Conservation (phyloP, 2,329 filamentous ascomycete species). For the Aurifilum marmelostoma region DNA sequence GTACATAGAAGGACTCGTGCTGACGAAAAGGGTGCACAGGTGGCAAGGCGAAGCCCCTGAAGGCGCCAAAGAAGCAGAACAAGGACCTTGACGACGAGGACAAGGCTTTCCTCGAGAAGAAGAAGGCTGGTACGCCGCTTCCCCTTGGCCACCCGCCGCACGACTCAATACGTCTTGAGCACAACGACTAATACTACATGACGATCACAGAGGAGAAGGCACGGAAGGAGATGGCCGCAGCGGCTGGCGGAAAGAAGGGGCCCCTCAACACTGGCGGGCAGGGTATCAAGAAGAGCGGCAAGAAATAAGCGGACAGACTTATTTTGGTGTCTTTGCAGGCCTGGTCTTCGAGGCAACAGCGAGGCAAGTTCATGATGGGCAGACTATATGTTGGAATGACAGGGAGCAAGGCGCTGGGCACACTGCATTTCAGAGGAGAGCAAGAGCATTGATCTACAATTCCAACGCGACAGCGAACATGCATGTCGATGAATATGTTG, state of each 20-base stretch:
- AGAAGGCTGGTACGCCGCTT: constrained; percentile 70
- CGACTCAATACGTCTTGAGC: constrained; percentile 13
- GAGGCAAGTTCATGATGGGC: constrained; percentile 21
- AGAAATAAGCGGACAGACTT: constrained; percentile 68
- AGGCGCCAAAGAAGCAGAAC: constrained; percentile 83
- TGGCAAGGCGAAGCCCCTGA: constrained; percentile 83
- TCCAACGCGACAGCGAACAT: not conserved
- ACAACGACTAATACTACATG: constrained; percentile 31
- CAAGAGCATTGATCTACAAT: not conserved
- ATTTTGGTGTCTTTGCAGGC: not conserved
- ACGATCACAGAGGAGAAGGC: constrained; percentile 72
- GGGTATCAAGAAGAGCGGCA: constrained; percentile 97
- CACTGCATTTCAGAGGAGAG: constrained; percentile 25
- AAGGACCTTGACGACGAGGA: constrained; percentile 90
- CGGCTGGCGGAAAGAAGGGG: constrained; percentile 87
- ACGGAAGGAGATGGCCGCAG: constrained; percentile 79
- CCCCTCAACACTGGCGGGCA: constrained; percentile 82
- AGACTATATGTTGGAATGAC: constrained; percentile 11
- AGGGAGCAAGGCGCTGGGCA: constrained; percentile 31
- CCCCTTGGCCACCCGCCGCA: not conserved
- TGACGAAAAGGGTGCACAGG: constrained; percentile 49
- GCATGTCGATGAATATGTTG: not conserved
- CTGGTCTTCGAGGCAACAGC: not conserved
- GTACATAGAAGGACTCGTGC: not conserved
- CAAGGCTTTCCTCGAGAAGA: constrained; percentile 79